Base-by-base conservation (phyloP, 768 basidiomycete genomes). In the Cystofilobasidium ferigula region DNA sequence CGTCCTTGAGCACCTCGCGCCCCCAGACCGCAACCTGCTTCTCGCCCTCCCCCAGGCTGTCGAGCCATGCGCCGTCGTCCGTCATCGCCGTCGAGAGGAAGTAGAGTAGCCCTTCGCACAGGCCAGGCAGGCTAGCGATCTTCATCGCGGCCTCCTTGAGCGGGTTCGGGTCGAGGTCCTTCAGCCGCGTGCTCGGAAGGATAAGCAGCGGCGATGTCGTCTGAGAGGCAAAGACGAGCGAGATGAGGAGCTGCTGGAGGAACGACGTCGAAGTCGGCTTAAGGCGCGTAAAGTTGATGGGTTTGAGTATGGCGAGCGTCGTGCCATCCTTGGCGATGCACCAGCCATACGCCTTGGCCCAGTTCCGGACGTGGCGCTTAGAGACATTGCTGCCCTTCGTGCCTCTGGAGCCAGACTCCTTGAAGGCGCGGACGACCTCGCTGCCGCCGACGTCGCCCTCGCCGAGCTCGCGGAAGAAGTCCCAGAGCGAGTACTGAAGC, bases 401-500 rank as follows among this genome's bases (percentile, higher is more conserved):
- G 70, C 8, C 56, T 57, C 53, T 78, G 60, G 78, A 77, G 14
- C 61, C 48, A 12, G 34, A 58, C 48, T 81, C 78, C 53, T 76
- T 73, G 36, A 78, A 61, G 66, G 80, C 83, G 74, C 87, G 88
- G 71, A 88, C 80, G 43, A 89, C 78, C 72, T 86, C 87, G 0
- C 81, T 82, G 9, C 90, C 89, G 2, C 90, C 89, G 40, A 92
- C 88, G 35, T 77, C 82, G 13, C 79, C 82, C 76, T 95, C 90
- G 16, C 91, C 94, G 51, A 98, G 78, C 67, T 89, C 89, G 12
- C 94, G 86, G 34, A 98, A 77, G 74, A 98, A 93, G 74, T 99
- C 95, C 95, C 95, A 99, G 8, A 98, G 77, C 71, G 85, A 89
- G 75, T 89, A 98, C 72, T 97, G 95, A 26, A 97, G 79, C 1